These are phyloP conservation scores for Rubia yunnanensis DNA, from an alignment of 257 asterid species.

Conservation along the genomic window DNA sequence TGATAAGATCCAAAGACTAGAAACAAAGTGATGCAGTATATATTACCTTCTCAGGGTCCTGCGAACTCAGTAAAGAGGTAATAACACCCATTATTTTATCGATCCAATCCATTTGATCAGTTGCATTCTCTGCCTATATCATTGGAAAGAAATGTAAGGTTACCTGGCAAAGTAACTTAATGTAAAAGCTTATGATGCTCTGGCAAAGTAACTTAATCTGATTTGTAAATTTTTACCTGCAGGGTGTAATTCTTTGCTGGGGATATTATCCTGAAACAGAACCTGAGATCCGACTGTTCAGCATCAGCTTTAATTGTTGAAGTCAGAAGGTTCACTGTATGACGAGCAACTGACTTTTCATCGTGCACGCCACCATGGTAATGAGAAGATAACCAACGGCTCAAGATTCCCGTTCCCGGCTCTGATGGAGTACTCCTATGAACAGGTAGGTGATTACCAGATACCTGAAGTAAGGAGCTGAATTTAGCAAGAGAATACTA, in stretches of 20 bases:
- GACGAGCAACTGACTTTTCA: conserved; percentile 98
- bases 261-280: conserved; percentile 96
- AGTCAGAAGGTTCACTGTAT: conserved; percentile 91
- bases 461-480: conserved; percentile 44
- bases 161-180: not conserved
- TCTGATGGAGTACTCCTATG: conserved; percentile 91
- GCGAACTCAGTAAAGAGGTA: conserved; percentile 93
- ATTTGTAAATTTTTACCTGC: conserved; percentile 46
- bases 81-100: conserved; percentile 98
- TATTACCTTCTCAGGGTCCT: conserved; percentile 89
- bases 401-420: conserved; percentile 87
- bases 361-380: conserved; percentile 97
- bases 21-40: conserved; percentile 2
- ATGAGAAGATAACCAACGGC: conserved; percentile 98
- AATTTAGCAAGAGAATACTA: not conserved
- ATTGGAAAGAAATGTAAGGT: conserved; percentile 5
- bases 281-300: conserved; percentile 95
- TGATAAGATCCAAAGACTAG: not conserved
- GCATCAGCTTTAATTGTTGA: conserved; percentile 98
- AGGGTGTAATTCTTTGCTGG: conserved; percentile 96
- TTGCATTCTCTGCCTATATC: conserved; percentile 95
- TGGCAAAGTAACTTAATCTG: conserved; percentile 1
- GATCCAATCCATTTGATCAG: conserved; percentile 99
- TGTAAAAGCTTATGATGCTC: not conserved
- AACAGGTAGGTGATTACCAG: conserved; percentile 66